These are phyloP conservation scores for Colletotrichum destructivum DNA, from an alignment of 2,329 filamentous ascomycete genomes.

Conservation along the genomic window DNA sequence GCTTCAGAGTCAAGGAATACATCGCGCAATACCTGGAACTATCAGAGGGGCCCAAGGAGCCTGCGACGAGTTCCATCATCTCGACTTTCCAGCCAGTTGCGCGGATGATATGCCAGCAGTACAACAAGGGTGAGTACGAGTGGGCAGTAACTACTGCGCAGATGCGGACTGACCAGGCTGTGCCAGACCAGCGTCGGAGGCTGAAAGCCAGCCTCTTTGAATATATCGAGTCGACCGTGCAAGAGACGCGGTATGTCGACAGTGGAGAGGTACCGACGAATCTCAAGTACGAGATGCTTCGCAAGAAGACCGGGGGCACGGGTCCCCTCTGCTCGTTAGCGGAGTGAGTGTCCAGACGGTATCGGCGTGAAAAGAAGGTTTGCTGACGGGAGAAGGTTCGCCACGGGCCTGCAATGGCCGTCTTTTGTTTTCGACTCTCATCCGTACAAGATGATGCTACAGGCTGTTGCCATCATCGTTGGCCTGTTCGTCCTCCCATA, in stretches of 20 bases:
- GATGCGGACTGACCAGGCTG: conserved; percentile 5
- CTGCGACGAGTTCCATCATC: conserved; percentile 3
- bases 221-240: conserved; percentile 36
- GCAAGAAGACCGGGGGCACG: conserved; percentile 34
- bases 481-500: conserved; percentile 23
- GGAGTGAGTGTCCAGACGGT: conserved; percentile 24
- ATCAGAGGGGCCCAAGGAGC: conserved; percentile 9
- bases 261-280: conserved; percentile 32
- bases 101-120: conserved; percentile 25
- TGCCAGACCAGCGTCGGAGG: conserved; percentile 24
- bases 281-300: conserved; percentile 26
- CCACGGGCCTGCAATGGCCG: conserved; percentile 22
- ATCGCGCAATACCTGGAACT: conserved; percentile 28
- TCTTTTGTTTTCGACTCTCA: neutral
- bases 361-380: no score
- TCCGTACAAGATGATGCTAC: conserved; percentile 27
- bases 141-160: no score
- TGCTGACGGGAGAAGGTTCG: conserved; percentile 35
- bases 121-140: conserved; percentile 24
- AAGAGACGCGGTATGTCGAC: conserved; percentile 31
- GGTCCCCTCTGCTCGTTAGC: conserved; percentile 36
- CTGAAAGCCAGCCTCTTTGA: conserved; percentile 31
- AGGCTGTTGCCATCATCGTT: conserved; percentile 34
- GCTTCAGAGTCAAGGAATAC: conserved; percentile 28
- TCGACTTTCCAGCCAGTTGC: conserved; percentile 30